phyloP scores from a whole-genome alignment of 495 filamentous ascomycete species.

The Antarctomyces pellizariae region DNA sequence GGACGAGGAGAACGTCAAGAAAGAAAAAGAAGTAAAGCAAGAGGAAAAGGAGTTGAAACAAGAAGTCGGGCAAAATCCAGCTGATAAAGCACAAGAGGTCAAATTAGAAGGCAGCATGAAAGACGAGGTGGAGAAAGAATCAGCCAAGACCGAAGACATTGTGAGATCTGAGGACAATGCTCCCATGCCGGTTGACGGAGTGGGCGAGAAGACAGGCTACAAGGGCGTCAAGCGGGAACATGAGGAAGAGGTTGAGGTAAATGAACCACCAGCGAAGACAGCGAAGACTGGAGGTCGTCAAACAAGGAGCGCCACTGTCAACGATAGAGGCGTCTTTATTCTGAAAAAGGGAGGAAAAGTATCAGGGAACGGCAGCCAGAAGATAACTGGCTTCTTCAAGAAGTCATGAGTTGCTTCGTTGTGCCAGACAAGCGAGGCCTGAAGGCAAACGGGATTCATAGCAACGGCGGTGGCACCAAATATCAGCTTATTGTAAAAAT shows the following conservation, averaged over 20 bases:
- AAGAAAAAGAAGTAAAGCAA: conserved; percentile 9
- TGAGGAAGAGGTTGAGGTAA: conserved; percentile 14
- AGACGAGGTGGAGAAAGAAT: conserved; percentile 8
- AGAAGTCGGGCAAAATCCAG: conserved; percentile 3
- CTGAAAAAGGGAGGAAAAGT: conserved; percentile 2
- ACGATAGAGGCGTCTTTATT: conserved; percentile 1
- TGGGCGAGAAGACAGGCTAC: conserved; percentile 4
- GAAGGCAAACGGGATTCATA: no score
- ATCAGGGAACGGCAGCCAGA: conserved; percentile 34
- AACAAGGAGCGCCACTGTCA: conserved; percentile 6
- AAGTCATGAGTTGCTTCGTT: conserved; percentile 17
- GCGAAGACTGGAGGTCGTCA: conserved; percentile 9
- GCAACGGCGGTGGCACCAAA: no score
- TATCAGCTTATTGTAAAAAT: no score
- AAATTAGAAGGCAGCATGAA: conserved; percentile 6
- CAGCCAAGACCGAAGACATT: conserved; percentile 18
- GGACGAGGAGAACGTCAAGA: conserved; percentile 8
- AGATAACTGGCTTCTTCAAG: conserved; percentile 70
- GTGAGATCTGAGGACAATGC: conserved; percentile 25
- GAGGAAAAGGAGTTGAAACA: conserved; percentile 9
- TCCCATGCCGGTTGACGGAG: conserved; percentile 16
- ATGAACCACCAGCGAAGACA: conserved; percentile 24
- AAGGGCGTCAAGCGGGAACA: conserved; percentile 34
- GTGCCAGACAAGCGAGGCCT: conserved; percentile 14
- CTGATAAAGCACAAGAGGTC: no score